Evolutionary conservation across 192 early-diverging fungal genomes (phyloP).

Genomic region (Bifiguratus adelaidae): DNA sequence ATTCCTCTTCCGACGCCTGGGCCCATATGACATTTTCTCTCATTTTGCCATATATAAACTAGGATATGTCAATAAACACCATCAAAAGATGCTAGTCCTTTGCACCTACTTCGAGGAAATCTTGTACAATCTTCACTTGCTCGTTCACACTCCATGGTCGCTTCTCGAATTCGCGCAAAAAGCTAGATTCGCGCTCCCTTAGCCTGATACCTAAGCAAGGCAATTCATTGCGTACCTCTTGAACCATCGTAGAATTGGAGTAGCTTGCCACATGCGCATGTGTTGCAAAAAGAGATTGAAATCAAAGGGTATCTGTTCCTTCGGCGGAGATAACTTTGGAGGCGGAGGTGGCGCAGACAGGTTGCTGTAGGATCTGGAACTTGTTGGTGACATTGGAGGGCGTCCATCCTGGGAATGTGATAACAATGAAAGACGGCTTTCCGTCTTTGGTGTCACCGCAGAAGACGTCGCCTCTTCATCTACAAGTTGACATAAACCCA

Average conservation of each 20-base stretch:
- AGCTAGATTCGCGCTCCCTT: conserved; percentile 23
- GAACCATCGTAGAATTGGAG: conserved; percentile 52
- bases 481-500: too few species aligned
- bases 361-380: too few species aligned
- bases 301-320: conserved; percentile 56
- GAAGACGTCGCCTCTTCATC: too few species aligned
- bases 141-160: conserved; percentile 62
- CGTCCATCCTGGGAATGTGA: too few species aligned
- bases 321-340: too few species aligned
- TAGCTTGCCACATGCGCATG: conserved; percentile 46
- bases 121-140: conserved; percentile 66
- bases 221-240: conserved; percentile 19
- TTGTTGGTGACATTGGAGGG: too few species aligned
- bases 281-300: conserved; percentile 65
- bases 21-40: conserved; percentile 53
- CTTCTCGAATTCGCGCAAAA: conserved; percentile 57
- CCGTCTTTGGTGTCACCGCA: too few species aligned
- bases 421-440: too few species aligned
- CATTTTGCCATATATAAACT: conserved; percentile 64
- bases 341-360: too few species aligned
- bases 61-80: neutral
- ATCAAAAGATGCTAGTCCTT: neutral
- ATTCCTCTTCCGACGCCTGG: conserved; percentile 44
- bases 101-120: conserved; percentile 42
- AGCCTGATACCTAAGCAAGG: neutral